phyloP scores from a whole-genome alignment of 2,329 filamentous ascomycete genomes.

The Lecanicillium sp. region DNA sequence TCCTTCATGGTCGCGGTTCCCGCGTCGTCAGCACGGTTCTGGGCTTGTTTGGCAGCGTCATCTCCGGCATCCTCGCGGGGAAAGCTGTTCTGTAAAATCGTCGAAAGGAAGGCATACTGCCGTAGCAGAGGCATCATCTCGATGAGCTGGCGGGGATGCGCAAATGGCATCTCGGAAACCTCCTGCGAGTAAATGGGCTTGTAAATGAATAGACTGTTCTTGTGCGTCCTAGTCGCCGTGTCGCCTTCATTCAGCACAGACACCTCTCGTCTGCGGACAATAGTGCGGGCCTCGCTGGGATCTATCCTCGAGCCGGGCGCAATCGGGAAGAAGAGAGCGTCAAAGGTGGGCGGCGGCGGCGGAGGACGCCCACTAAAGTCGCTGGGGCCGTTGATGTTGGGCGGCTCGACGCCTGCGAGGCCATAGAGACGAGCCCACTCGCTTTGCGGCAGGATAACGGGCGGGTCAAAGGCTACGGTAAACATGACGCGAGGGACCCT shows the following conservation, averaged over 20 bases:
- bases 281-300: conserved; percentile 51
- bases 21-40: conserved; percentile 8
- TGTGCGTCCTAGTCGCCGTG: conserved; percentile 34
- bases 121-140: conserved; percentile 67
- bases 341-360: conserved; percentile 43
- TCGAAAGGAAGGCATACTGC: conserved; percentile 67
- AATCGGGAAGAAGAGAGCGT: conserved; percentile 52
- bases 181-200: conserved; percentile 66
- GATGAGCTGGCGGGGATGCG: conserved; percentile 70
- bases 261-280: conserved; percentile 44
- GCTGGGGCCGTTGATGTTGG: conserved; percentile 29
- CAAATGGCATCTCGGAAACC: conserved; percentile 65
- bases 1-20: conserved; percentile 25
- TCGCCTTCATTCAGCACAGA: conserved; percentile 32
- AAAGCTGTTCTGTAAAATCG: conserved; percentile 58
- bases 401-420: conserved; percentile 43
- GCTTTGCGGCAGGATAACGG: conserved; percentile 61
- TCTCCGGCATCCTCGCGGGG: conserved; percentile 26
- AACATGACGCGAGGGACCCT: conserved; percentile 69
- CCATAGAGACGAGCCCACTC: conserved; percentile 59
- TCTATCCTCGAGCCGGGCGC: conserved; percentile 44
- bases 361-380: conserved; percentile 19
- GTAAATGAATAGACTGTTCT: conserved; percentile 61
- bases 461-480: conserved; percentile 67
- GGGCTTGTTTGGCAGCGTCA: conserved; percentile 12